A percentile compares a stretch with the other conserved stretches of the same genome.
phyloP scores from a whole-genome alignment of 805 yeast species.

The Lachancea waltii region DNA sequence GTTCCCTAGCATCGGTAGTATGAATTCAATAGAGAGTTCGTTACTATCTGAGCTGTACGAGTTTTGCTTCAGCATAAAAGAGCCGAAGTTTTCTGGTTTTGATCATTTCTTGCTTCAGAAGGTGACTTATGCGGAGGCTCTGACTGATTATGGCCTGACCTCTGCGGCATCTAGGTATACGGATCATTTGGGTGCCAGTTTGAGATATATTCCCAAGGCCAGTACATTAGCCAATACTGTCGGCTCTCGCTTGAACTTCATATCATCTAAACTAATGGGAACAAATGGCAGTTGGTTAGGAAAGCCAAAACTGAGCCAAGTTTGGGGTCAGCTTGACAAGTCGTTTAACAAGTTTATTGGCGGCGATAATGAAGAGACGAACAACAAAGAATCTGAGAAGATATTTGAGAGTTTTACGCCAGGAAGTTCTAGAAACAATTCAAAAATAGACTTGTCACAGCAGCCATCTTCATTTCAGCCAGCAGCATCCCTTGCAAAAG shows the following conservation, averaged over 20 bases:
- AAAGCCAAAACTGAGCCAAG: constrained; percentile 67
- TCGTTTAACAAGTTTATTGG: constrained; percentile 73
- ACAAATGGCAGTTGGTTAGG: constrained; percentile 70
- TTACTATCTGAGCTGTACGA: constrained; percentile 69
- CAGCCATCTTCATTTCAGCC: constrained; percentile 5
- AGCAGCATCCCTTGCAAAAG: constrained; percentile 6
- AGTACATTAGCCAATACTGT: constrained; percentile 32
- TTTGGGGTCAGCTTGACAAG: constrained; percentile 86
- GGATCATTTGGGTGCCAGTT: constrained; percentile 41
- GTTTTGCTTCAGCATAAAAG: constrained; percentile 35
- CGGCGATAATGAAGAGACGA: constrained; percentile 52
- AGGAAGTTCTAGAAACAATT: constrained; percentile 51
- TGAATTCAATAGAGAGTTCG: constrained; percentile 37
- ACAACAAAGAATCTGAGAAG: constrained; percentile 39
- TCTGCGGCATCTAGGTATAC: constrained; percentile 56
- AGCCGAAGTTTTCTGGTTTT: constrained; percentile 31
- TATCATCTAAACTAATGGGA: constrained; percentile 44
- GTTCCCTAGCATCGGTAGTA: constrained; percentile 39
- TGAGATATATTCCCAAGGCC: constrained; percentile 37
- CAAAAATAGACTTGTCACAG: constrained; percentile 34
- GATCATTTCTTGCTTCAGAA: constrained; percentile 56
- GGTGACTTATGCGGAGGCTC: constrained; percentile 56
- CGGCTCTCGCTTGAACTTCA: constrained; percentile 31
- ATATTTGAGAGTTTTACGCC: constrained; percentile 71
- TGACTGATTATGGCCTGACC: constrained; percentile 61